phyloP scores from a whole-genome alignment of 352 stramenopile genomes.

The Pythium phragmiticola region DNA sequence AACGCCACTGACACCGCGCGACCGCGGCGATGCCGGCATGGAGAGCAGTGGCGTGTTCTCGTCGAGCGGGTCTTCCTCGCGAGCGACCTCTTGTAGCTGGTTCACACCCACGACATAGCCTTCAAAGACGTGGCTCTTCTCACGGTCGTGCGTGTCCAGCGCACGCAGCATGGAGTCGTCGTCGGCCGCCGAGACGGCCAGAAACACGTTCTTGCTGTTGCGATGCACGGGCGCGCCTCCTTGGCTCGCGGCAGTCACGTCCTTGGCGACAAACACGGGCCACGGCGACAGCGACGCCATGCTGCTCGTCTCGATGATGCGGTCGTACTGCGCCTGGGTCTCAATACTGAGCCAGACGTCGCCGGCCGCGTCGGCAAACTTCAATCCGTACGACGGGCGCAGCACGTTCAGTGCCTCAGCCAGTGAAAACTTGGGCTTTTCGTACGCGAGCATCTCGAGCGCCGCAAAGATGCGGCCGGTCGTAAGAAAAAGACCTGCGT shows the following conservation, averaged over 20 bases:
- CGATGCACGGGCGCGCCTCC: conserved; percentile 15
- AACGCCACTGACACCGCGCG: neutral
- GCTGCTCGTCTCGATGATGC: conserved; percentile 54
- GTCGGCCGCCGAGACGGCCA: conserved; percentile 71
- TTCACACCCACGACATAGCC: conserved; percentile 84
- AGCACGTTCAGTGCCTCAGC: conserved; percentile 81
- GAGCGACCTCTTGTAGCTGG: conserved; percentile 52
- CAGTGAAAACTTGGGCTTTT: conserved; percentile 84
- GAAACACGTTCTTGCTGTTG: conserved; percentile 67
- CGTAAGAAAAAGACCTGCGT: conserved; percentile 75
- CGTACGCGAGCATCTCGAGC: conserved; percentile 80
- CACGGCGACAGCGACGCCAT: conserved; percentile 63
- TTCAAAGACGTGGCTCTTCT: conserved; percentile 59
- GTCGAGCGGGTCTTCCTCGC: conserved; percentile 31
- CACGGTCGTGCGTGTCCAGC: conserved; percentile 47
- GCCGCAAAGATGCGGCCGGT: conserved; percentile 71
- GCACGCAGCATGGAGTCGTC: conserved; percentile 78
- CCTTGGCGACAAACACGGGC: conserved; percentile 79
- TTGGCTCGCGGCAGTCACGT: conserved; percentile 25
- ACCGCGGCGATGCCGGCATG: conserved; percentile 25
- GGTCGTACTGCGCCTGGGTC: conserved; percentile 64
- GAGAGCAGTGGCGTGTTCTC: conserved; percentile 65
- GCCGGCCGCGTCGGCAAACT: conserved; percentile 60
- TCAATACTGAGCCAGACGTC: conserved; percentile 82
- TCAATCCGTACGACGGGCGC: conserved; percentile 71